Percentiles rank a stretch among this genome's conserved stretches.
phyloP scores from a whole-genome alignment of 805 yeast genomes.

The Saccharomyces eubayanus region DNA sequence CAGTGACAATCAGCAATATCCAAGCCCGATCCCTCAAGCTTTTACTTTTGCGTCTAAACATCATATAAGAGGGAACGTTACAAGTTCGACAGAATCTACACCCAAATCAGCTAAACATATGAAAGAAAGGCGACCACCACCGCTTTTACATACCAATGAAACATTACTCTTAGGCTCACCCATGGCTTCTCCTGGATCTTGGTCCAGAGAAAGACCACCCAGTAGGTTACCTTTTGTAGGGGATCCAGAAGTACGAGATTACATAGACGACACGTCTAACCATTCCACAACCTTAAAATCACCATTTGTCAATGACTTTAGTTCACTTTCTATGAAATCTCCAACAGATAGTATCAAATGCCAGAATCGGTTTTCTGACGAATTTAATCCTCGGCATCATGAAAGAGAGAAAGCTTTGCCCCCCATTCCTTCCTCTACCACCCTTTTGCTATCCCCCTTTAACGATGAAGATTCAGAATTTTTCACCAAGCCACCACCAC shows the following conservation, averaged over 20 bases:
- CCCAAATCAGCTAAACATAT: neutral
- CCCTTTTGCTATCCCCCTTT: conserved; percentile 6
- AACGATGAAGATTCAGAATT: conserved; percentile 6
- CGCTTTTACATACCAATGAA: conserved; percentile 6
- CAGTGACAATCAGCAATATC: conserved; percentile 1
- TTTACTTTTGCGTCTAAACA: neutral
- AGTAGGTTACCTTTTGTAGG: conserved; percentile 16
- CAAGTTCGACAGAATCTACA: neutral
- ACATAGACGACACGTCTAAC: neutral
- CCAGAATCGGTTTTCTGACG: neutral
- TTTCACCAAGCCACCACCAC: conserved; percentile 16
- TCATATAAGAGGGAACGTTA: neutral
- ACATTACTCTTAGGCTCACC: neutral
- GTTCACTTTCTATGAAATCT: neutral
- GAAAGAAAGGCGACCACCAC: conserved; percentile 19
- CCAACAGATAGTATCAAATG: neutral
- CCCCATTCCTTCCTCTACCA: conserved; percentile 6
- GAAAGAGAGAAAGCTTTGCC: conserved; percentile 6
- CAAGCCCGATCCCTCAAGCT: neutral
- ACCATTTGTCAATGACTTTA: neutral
- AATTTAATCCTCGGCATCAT: neutral
- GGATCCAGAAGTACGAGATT: conserved; percentile 3
- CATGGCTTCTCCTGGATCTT: neutral
- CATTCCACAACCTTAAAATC: neutral
- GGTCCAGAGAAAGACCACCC: neutral